Conservation (phyloP, 441 rosid genomes). For the Cnidoscolus chayamansa region DNA sequence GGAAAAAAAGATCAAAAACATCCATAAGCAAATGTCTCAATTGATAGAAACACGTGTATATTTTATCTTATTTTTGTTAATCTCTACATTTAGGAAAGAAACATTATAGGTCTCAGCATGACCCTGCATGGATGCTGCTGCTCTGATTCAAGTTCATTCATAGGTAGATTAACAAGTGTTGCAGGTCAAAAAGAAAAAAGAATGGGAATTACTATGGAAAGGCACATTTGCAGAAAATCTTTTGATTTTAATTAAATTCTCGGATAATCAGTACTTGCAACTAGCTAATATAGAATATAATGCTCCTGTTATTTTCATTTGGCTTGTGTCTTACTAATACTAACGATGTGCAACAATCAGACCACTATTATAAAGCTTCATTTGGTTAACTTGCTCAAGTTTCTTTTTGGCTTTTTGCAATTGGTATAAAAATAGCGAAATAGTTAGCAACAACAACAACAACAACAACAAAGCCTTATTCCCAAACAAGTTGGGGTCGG, state of each 20-base stretch:
- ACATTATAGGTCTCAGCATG: background rate
- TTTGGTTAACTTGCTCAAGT: too few relatives aligned
- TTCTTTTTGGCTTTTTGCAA: too few relatives aligned
- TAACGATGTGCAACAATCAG: too few relatives aligned
- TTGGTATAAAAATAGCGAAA: too few relatives aligned
- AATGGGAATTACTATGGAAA: too few relatives aligned
- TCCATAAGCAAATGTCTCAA: conserved; percentile 2
- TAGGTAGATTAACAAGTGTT: background rate
- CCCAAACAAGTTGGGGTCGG: too few relatives aligned
- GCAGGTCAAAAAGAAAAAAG: background rate
- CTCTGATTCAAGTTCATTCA: background rate
- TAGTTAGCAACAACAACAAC: too few relatives aligned
- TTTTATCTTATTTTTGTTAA: background rate
- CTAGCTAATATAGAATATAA: too few relatives aligned
- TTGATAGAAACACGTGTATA: background rate
- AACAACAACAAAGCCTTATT: too few relatives aligned
- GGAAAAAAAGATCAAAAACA: conserved; percentile 15
- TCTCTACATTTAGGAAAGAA: background rate
- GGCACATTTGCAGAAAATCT: background rate
- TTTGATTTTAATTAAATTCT: background rate
- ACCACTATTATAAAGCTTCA: too few relatives aligned
- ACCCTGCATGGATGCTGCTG: background rate
- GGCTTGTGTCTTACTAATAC: background rate
- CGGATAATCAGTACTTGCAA: background rate
- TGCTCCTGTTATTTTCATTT: background rate